Evolutionary conservation across 2,329 filamentous ascomycete species (phyloP).

Genomic region (Pseudofabraea citricarpa): DNA sequence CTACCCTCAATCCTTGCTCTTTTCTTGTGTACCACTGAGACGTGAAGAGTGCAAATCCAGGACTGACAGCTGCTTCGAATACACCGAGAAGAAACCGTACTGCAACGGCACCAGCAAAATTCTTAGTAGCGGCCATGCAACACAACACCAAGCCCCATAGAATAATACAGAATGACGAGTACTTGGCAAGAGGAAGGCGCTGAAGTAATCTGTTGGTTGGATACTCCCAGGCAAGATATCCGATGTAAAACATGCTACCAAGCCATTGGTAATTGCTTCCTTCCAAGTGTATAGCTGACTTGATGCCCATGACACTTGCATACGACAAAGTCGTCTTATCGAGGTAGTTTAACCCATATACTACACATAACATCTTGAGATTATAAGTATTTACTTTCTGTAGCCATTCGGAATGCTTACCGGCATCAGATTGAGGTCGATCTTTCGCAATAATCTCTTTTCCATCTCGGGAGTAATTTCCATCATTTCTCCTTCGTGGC

Average conservation of each 20-base stretch:
- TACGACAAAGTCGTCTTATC: conserved; percentile 43
- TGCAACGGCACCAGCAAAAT: conserved; percentile 56
- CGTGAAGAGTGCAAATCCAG: conserved; percentile 64
- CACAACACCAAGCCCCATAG: conserved; percentile 56
- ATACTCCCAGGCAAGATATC: conserved; percentile 27
- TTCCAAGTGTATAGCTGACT: conserved; percentile 34
- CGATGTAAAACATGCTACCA: conserved; percentile 41
- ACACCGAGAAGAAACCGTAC: conserved; percentile 65
- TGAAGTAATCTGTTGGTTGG: conserved; percentile 35
- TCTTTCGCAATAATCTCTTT: conserved; percentile 37
- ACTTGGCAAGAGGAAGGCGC: conserved; percentile 57
- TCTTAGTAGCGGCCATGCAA: conserved; percentile 57
- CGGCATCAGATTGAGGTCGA: conserved; percentile 41
- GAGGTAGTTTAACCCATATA: conserved; percentile 55
- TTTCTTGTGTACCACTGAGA: conserved; percentile 68
- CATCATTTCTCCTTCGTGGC: conserved; percentile 31
- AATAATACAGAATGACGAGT: conserved; percentile 55
- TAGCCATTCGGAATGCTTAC: conserved; percentile 10
- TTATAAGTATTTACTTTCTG: conserved; percentile 1
- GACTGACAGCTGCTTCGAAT: conserved; percentile 64
- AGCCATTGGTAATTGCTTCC: conserved; percentile 44
- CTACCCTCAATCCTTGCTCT: conserved; percentile 59
- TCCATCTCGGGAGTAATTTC: conserved; percentile 35
- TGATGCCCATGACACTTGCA: conserved; percentile 44
- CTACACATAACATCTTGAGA: conserved; percentile 43